Conservation (phyloP, 352 stramenopile genomes). For the Globisporangium heterothallicum region DNA sequence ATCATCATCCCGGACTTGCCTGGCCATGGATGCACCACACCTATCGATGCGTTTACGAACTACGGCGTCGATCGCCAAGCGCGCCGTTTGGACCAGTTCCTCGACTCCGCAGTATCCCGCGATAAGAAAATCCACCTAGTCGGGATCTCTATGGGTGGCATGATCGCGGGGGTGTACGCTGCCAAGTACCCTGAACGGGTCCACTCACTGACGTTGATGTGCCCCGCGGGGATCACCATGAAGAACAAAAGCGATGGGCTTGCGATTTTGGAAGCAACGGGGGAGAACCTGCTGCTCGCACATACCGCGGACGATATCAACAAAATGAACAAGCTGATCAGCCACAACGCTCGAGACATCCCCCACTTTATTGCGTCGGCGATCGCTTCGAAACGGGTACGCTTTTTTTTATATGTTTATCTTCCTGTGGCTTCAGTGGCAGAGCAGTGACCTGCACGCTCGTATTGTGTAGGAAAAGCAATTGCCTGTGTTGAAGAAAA, state of each 20-base stretch:
- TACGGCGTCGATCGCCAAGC: conserved; percentile 51
- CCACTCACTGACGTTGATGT: conserved; percentile 56
- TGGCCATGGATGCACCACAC: conserved; percentile 48
- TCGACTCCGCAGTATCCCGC: conserved; percentile 35
- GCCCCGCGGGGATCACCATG: conserved; percentile 61
- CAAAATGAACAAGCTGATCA: conserved; percentile 41
- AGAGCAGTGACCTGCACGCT: conserved; percentile 34
- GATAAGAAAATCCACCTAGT: conserved; percentile 58
- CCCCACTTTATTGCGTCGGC: conserved; percentile 14
- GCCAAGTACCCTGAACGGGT: conserved; percentile 43
- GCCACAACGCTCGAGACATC: conserved; percentile 16
- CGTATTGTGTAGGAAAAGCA: conserved; percentile 28
- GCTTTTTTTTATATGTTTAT: no score
- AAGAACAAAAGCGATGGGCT: conserved; percentile 46
- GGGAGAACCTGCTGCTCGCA: conserved; percentile 53
- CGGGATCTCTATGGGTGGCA: conserved; percentile 66
- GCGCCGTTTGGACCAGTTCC: conserved; percentile 42
- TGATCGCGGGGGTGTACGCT: conserved; percentile 59
- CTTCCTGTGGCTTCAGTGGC: no score
- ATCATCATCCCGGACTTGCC: conserved; percentile 62
- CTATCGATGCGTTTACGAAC: conserved; percentile 28
- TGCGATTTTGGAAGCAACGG: conserved; percentile 45
- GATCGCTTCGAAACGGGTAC: conserved; percentile 36
- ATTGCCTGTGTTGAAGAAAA: conserved; percentile 46
- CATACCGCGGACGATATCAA: conserved; percentile 44